phyloP scores from a whole-genome alignment of 164 flowering plant genomes.

The Vitis vinifera region ASM3070453v1 NC_081820.1:5084501-5085000 shows the following conservation, averaged over 20 bases:
- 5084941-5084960: not conserved
- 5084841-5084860: not conserved
- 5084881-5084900: not conserved
- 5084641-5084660: not conserved
- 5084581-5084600: not conserved
- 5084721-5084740: conserved; percentile 1
- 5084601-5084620: not conserved
- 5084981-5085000: not conserved
- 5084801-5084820: conserved; percentile 5
- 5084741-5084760: not conserved
- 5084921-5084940: not conserved
- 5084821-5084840: conserved; percentile 1
- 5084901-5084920: not conserved
- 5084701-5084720: not conserved
- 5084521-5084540: conserved; percentile 1
- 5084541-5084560: not conserved
- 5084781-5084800: not conserved
- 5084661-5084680: not conserved
- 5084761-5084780: not conserved
- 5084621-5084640: not conserved
- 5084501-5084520: not conserved
- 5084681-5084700: not conserved
- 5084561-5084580: not conserved
- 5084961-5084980: conserved; percentile 1
- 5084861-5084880: not conserved